Base-by-base conservation (phyloP, 257 asterid genomes). In the Capsicum baccatum region DNA sequence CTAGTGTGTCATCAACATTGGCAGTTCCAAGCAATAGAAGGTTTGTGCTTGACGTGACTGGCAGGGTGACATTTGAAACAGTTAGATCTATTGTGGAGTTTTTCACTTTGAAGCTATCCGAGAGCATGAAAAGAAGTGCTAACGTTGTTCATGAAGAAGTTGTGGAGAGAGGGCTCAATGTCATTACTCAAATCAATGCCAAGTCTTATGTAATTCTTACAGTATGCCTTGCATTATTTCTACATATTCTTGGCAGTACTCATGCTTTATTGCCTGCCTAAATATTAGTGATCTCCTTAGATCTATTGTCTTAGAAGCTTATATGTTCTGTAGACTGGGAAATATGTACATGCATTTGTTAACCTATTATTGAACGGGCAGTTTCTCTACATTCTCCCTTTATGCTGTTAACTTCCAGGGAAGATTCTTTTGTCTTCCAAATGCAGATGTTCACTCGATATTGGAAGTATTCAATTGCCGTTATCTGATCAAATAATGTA, bases 61-160 rank as follows among this genome's bases (percentile, higher is more conserved):
- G 99, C 16, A 90, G 98, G 90, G 99, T 97, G 85, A 94, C 98
- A 70, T 94, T 92, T 83, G 99, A 94, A 70, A 91, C 98, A 0
- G 92, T 97, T 59, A 89, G 96, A 85, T 94, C 99, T 5, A 86
- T 94, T 0, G 88, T 91, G 42, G 95, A 93, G 88, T 89, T 94
- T 70, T 67, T 92, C 90, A 63, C 89, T 89, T 85, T 90, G 94
- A 97, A 94, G 90, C 79, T 89, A 66, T 86, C 84, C 0, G 97
- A 97, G 83, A 91, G 87, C 52, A 79, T 94, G 89, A 94, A 89
- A 84, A 90, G 91, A 79, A 91, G 95, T 76, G 57, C 91, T 89
- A 88, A 92, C 69, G 89, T 90, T 47, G 95, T 90, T 85, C 94
- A 85, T 50, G 91, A 91, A 74, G 94, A 94, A 86, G 94, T 89